Conservation (phyloP, 768 basidiomycete species). For the Tubosaeta sp. region DNA sequence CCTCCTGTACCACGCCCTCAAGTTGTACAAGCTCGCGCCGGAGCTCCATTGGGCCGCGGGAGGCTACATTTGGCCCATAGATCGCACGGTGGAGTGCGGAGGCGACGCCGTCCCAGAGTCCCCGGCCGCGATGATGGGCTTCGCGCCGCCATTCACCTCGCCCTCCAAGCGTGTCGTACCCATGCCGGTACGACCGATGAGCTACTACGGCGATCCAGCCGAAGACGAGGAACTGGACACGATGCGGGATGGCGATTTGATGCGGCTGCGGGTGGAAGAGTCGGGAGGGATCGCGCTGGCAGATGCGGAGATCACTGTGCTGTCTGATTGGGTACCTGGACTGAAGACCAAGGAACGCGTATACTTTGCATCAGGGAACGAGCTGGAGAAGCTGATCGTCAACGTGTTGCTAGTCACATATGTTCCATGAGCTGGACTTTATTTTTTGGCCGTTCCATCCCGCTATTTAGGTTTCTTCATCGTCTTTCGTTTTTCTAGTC, state of each 20-base stretch:
- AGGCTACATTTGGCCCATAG: slow-evolving; percentile 76
- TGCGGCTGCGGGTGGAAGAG: slow-evolving; percentile 56
- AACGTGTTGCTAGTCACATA: slow-evolving; percentile 72
- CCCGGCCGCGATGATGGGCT: slow-evolving; percentile 22
- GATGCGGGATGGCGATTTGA: slow-evolving; percentile 29
- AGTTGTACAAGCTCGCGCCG: slow-evolving; percentile 67
- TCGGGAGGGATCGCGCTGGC: slow-evolving; percentile 63
- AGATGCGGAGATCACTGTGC: slow-evolving; percentile 57
- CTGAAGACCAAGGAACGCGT: slow-evolving; percentile 62
- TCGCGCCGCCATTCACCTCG: slow-evolving; percentile 19
- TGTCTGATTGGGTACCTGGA: slow-evolving; percentile 50
- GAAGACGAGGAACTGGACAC: slow-evolving; percentile 35
- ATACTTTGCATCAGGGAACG: slow-evolving; percentile 60
- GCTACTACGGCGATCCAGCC: slow-evolving; percentile 37
- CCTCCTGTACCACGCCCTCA: slow-evolving; percentile 70
- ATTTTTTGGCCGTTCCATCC: background rate
- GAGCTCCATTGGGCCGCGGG: slow-evolving; percentile 81
- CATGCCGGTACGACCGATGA: slow-evolving; percentile 39
- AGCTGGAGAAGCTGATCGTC: slow-evolving; percentile 69
- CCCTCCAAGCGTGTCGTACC: slow-evolving; percentile 27
- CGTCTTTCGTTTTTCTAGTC: background rate
- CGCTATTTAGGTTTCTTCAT: background rate
- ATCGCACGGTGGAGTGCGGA: slow-evolving; percentile 61
- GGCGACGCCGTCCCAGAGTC: slow-evolving; percentile 36
- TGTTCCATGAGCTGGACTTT: slow-evolving; percentile 41